These are phyloP conservation scores for Lachnellula suecica DNA, from an alignment of 2,329 filamentous ascomycete species.

Conservation along the genomic window DNA sequence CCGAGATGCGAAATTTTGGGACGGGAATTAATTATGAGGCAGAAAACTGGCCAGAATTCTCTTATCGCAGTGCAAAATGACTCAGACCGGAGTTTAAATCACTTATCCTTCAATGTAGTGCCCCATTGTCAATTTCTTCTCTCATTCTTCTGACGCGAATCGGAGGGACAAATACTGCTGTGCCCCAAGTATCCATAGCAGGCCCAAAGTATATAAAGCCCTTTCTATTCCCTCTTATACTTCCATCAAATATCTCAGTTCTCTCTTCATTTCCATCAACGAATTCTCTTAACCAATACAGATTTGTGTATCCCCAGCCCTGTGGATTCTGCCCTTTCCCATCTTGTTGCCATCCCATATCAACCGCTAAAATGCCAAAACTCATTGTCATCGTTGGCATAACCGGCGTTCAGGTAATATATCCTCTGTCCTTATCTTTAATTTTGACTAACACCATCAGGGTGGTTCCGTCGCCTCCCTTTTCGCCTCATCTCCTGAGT, in stretches of 20 bases:
- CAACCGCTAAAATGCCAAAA: slow-evolving; percentile 27
- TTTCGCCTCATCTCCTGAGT: slow-evolving; percentile 15
- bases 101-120: too few species aligned
- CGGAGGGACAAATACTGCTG: too few species aligned
- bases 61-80: slow-evolving; percentile 1
- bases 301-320: too few species aligned
- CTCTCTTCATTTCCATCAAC: neutral
- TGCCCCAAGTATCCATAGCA: neutral
- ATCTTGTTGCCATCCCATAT: neutral
- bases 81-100: neutral
- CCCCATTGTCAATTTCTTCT: too few species aligned
- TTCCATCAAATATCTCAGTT: too few species aligned
- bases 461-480: slow-evolving; percentile 21
- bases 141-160: neutral
- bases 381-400: slow-evolving; percentile 36
- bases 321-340: too few species aligned
- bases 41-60: neutral
- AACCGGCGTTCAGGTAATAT: slow-evolving; percentile 32
- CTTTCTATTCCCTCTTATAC: neutral
- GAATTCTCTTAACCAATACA: neutral
- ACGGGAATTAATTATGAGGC: neutral
- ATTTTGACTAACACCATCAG: slow-evolving; percentile 4
- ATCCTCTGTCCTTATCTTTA: neutral
- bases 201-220: neutral
- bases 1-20: slow-evolving; percentile 1